A percentile compares a stretch with the other conserved stretches of the same genome.
These are phyloP conservation scores for Paramecium biaurelia DNA, from an alignment of 73 alveolate species.

Conservation along the genomic window DNA sequence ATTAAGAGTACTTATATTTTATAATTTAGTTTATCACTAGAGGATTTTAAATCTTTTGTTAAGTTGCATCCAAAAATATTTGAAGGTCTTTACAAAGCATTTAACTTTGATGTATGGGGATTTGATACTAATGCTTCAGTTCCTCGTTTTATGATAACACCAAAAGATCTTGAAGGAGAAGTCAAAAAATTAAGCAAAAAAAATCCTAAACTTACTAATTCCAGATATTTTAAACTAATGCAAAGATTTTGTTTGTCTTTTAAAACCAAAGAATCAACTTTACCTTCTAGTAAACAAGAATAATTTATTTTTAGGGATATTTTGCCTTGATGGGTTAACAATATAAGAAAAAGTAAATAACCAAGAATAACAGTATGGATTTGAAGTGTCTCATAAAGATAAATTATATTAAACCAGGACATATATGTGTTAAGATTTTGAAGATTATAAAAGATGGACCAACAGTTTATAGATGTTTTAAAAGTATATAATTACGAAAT, in stretches of 20 bases:
- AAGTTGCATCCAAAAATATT: slow-evolving; percentile 17
- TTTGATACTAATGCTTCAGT: background rate
- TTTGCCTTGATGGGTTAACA: slow-evolving; percentile 36
- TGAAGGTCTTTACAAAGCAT: slow-evolving; percentile 39
- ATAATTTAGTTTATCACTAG: background rate
- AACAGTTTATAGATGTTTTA: slow-evolving; percentile 33
- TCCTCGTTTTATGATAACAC: background rate
- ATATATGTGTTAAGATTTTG: background rate
- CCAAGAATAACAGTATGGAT: slow-evolving; percentile 8
- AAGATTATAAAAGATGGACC: slow-evolving; percentile 36
- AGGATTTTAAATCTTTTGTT: slow-evolving; percentile 1
- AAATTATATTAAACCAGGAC: background rate
- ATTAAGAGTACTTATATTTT: background rate
- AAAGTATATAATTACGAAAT: background rate
- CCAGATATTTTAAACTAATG: slow-evolving; percentile 15
- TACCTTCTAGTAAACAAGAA: background rate
- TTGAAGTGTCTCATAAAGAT: slow-evolving; percentile 44
- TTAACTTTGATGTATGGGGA: slow-evolving; percentile 44
- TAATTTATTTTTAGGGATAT: background rate
- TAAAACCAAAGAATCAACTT: background rate
- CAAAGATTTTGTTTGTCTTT: slow-evolving; percentile 3
- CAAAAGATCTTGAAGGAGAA: slow-evolving; percentile 26
- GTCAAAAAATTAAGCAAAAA: background rate
- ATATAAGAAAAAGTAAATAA: slow-evolving; percentile 13
- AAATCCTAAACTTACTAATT: background rate